A percentile compares a stretch with the other conserved stretches of the same genome.
phyloP scores from a whole-genome alignment of 768 basidiomycete genomes.

The Mycena amicta region DNA sequence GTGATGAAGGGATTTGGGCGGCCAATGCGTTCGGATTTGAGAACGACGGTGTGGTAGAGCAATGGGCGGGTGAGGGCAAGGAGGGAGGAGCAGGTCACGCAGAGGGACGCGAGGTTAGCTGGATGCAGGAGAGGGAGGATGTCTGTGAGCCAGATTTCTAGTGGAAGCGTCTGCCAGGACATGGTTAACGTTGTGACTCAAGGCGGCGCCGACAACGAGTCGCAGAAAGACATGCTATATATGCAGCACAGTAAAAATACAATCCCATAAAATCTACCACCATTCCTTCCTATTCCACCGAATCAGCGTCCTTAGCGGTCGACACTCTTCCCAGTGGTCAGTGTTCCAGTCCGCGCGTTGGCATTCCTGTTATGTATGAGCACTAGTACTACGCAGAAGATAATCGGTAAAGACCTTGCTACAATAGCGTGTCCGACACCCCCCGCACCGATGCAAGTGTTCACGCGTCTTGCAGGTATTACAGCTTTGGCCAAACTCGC shows the following conservation, averaged over 20 bases:
- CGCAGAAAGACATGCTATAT: background rate
- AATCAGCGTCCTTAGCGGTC: conserved; percentile 4
- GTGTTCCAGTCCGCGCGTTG: conserved; percentile 15
- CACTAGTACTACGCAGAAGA: background rate
- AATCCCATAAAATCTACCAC: background rate
- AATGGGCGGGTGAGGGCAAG: background rate
- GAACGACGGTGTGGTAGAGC: background rate
- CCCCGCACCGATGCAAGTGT: background rate
- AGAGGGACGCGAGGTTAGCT: background rate
- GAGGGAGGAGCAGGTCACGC: background rate
- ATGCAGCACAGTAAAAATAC: too few relatives aligned
- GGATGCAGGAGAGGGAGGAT: background rate
- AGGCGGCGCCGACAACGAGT: background rate
- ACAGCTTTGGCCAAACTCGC: conserved; percentile 12
- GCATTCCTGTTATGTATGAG: background rate
- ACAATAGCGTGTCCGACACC: conserved; percentile 14
- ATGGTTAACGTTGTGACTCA: background rate
- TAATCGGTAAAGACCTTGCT: background rate
- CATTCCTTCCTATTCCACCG: conserved; percentile 16
- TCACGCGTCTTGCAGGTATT: conserved; percentile 1
- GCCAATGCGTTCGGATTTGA: background rate
- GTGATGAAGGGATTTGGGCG: background rate
- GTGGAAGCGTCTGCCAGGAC: background rate
- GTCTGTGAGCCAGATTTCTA: background rate
- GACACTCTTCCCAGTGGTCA: conserved; percentile 10